Evolutionary conservation across 768 basidiomycete genomes (phyloP).

Genomic region (Tremella mesenterica): DNA sequence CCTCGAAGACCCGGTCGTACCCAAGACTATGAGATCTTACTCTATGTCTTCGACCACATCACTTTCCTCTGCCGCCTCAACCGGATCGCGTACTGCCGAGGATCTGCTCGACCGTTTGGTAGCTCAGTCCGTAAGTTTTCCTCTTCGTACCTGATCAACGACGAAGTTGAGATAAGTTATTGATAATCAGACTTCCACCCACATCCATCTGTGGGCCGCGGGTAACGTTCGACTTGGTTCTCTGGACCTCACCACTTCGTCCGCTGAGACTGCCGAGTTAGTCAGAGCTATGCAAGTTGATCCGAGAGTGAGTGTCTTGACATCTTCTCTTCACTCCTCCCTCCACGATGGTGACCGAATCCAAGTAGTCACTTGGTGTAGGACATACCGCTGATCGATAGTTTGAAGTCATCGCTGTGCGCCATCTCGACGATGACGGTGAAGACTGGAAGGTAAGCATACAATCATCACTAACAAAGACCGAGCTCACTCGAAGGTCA

Average conservation of each 20-base stretch:
- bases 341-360: no score
- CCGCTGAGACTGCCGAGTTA: conserved; percentile 24
- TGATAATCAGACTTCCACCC: conserved; percentile 15
- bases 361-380: no score
- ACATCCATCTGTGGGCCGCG: conserved; percentile 36
- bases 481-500: conserved; percentile 13
- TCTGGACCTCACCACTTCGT: conserved; percentile 28
- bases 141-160: background rate
- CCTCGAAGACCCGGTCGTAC: conserved; percentile 1
- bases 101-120: conserved; percentile 33
- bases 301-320: conserved; percentile 17
- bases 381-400: conserved; percentile 5
- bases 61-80: conserved; percentile 14
- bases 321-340: background rate
- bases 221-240: conserved; percentile 33
- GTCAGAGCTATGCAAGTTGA: conserved; percentile 23
- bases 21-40: conserved; percentile 16
- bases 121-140: conserved; percentile 21
- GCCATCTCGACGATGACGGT: conserved; percentile 19
- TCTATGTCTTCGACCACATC: conserved; percentile 23
- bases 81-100: conserved; percentile 22
- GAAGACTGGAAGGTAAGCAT: conserved; percentile 39
- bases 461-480: background rate
- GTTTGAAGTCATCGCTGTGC: conserved; percentile 26
- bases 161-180: background rate